Evolutionary conservation across 139 green algal genomes (phyloP).

Genomic region (Zygnema circumcarinatum): DNA sequence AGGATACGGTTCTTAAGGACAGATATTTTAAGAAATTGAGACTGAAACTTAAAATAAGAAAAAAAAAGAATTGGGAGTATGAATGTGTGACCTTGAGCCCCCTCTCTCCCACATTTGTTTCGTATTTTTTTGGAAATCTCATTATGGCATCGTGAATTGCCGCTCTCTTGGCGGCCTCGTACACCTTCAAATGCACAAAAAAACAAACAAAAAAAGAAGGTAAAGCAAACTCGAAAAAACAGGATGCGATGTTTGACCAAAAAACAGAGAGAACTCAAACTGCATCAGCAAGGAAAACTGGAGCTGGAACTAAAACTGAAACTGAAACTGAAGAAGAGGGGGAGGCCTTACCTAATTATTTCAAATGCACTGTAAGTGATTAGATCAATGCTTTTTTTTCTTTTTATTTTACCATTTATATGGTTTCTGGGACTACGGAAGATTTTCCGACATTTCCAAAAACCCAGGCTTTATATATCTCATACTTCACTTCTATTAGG

Average conservation of each 20-base stretch:
- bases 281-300: too few species aligned
- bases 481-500: too few species aligned
- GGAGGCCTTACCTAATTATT: too few species aligned
- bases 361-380: too few species aligned
- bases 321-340: too few species aligned
- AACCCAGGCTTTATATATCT: too few species aligned
- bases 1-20: not conserved
- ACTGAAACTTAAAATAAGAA: not conserved
- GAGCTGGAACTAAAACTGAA: too few species aligned
- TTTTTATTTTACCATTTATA: slow-evolving; percentile 35
- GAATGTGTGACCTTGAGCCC: slow-evolving; percentile 49
- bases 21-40: not conserved
- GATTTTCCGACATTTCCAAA: too few species aligned
- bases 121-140: slow-evolving; percentile 87
- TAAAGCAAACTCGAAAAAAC: slow-evolving; percentile 1
- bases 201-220: not conserved
- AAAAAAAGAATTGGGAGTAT: slow-evolving; percentile 8
- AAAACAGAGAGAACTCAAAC: not conserved
- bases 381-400: too few species aligned
- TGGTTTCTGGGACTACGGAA: too few species aligned
- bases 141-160: slow-evolving; percentile 83
- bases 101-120: slow-evolving; percentile 79
- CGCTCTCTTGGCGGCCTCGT: slow-evolving; percentile 48
- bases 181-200: slow-evolving; percentile 43
- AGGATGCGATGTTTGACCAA: not conserved